Evolutionary conservation across 139 green algal genomes (phyloP).

Genomic region (Closterium sp.): DNA sequence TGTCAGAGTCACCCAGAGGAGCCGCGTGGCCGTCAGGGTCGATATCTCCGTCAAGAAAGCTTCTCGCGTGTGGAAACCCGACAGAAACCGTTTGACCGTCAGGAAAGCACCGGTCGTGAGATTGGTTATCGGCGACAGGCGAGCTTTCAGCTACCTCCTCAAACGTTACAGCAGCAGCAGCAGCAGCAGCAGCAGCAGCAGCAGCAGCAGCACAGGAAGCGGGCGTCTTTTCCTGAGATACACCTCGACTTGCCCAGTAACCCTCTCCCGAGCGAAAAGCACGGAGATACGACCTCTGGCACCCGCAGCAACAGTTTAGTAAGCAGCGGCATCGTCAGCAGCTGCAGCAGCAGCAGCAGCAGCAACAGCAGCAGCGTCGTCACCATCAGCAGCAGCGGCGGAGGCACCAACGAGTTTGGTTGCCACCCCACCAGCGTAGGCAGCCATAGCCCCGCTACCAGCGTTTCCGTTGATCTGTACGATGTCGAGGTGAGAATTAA

Average conservation of each 20-base stretch:
- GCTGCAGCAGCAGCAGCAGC: neutral
- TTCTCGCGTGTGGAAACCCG: neutral
- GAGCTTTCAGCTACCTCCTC: neutral
- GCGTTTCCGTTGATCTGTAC: no score
- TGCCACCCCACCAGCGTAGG: no score
- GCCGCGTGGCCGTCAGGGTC: neutral
- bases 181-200: no score
- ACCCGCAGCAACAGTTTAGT: neutral
- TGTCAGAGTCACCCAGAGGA: neutral
- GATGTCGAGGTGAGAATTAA: neutral
- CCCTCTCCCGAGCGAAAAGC: neutral
- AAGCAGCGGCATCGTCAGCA: neutral
- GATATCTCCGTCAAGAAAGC: neutral
- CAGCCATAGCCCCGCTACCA: no score
- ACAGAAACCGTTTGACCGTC: neutral
- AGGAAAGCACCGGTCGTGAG: neutral
- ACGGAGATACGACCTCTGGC: neutral
- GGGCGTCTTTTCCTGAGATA: neutral
- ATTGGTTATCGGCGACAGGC: neutral
- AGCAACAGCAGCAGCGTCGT: neutral
- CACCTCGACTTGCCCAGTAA: neutral
- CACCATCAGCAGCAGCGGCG: neutral
- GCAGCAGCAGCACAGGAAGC: neutral
- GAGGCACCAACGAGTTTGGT: neutral
- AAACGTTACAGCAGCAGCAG: neutral